These are phyloP conservation scores for Aspergillus texensis DNA, from an alignment of 2,329 filamentous ascomycete genomes.

Conservation along the genomic window DNA sequence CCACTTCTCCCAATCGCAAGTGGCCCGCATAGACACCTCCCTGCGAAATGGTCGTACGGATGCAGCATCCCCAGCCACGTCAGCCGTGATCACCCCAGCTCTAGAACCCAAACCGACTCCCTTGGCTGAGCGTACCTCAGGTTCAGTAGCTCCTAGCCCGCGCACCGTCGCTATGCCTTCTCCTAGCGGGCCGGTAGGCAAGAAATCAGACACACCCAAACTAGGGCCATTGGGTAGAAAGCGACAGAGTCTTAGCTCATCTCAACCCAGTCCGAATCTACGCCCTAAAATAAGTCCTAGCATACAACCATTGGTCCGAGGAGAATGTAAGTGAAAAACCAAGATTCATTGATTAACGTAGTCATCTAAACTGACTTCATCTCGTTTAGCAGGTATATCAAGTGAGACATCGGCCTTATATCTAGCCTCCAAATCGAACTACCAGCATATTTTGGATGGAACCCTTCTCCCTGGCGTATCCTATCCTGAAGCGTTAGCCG, in stretches of 20 bases:
- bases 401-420: constrained; percentile 70
- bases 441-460: constrained; percentile 94
- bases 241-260: constrained; percentile 69
- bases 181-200: constrained; percentile 46
- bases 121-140: constrained; percentile 20
- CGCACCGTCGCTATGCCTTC: constrained; percentile 57
- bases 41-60: constrained; percentile 28
- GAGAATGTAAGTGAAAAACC: constrained; percentile 55
- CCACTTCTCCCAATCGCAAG: constrained; percentile 41
- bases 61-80: constrained; percentile 58
- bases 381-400: constrained; percentile 44
- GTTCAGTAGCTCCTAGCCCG: constrained; percentile 55
- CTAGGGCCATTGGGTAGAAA: constrained; percentile 62
- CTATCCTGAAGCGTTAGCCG: constrained; percentile 87
- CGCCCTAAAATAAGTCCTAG: constrained; percentile 88
- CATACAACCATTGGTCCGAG: constrained; percentile 87
- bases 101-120: constrained; percentile 40
- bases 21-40: constrained; percentile 54
- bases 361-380: constrained; percentile 6
- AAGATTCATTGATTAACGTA: constrained; percentile 26
- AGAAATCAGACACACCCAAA: constrained; percentile 53
- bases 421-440: constrained; percentile 93
- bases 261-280: constrained; percentile 82
- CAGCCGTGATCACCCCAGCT: constrained; percentile 65
- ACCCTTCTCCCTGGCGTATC: constrained; percentile 86